A percentile compares a stretch with the other conserved stretches of the same genome.
These are phyloP conservation scores for Kodamaea sagamina DNA, from an alignment of 805 yeast species.

Conservation along the genomic window DNA sequence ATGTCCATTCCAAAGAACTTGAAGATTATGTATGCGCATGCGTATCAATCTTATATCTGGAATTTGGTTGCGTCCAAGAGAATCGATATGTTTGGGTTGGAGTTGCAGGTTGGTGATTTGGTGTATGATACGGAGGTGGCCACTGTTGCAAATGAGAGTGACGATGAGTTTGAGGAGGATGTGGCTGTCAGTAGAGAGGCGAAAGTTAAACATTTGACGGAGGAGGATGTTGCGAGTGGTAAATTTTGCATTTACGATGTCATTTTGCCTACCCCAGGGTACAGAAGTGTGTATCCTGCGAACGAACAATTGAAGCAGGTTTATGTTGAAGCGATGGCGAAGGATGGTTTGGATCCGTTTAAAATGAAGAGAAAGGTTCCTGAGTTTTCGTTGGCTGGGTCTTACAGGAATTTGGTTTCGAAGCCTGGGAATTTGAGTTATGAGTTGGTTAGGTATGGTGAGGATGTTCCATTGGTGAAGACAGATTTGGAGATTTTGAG, in stretches of 20 bases:
- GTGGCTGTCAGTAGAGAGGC: constrained; percentile 54
- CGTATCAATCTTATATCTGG: constrained; percentile 97
- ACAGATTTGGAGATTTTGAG: constrained; percentile 66
- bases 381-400: constrained; percentile 90
- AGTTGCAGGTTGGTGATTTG: constrained; percentile 79
- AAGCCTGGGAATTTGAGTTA: constrained; percentile 67
- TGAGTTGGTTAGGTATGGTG: constrained; percentile 59
- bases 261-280: constrained; percentile 96
- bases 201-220: constrained; percentile 74
- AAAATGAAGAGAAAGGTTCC: constrained; percentile 81
- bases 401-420: constrained; percentile 74
- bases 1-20: constrained; percentile 90
- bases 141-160: constrained; percentile 24
- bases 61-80: constrained; percentile 80
- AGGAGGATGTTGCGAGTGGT: constrained; percentile 63
- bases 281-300: constrained; percentile 82
- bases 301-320: constrained; percentile 59
- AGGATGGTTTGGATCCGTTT: constrained; percentile 81
- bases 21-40: constrained; percentile 94
- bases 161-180: constrained; percentile 69
- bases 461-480: constrained; percentile 70
- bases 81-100: constrained; percentile 65
- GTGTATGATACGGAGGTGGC: constrained; percentile 46
- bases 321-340: constrained; percentile 71
- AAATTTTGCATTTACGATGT: constrained; percentile 74